Evolutionary conservation across 192 early-diverging fungal genomes (phyloP), one percentile per base, ranked within the genome.

Genomic region (Umbelopsis vinacea): DNA sequence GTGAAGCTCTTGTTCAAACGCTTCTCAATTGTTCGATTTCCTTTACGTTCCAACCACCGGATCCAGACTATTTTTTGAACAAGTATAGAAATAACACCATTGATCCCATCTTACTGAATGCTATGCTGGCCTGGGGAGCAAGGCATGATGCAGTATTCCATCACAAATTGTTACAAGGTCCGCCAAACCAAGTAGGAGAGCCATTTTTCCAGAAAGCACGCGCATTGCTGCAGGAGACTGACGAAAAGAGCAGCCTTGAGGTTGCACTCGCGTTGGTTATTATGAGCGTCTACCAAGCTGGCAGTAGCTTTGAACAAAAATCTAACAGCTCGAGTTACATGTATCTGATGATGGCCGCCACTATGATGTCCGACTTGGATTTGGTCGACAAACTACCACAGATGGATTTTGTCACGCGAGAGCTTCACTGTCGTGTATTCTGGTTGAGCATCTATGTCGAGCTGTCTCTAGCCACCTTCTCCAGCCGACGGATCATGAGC

Each of bases 341-440:
- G 57, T 63, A 63, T n/a, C 33, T 63, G 10, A 63, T 63, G 57
- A 63, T 63, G 57, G 57, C 57, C 10, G 57, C 57, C 15, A 63
- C 57, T 29, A 63, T 63, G 57, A 63, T 63, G 57, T 63, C 57
- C n/a, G 57, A 63, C n/a, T 37, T 63, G 10, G 57, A 63, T 63
- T 29, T 63, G 29, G 57, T 63, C 2, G 57, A 63, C 33, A 63
- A 63, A 38, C 57, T 63, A 3, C 57, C 57, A 17, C 57, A 63
- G 33, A 63, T 63, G 57, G 57, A 63, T 19, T 29, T 29, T 19
- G 7, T 63, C 29, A 63, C 57, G 2, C 26, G 33, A 11, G 57
- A 63, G 26, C 57, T 63, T 17, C 57, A 63, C 33, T 37, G 57
- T 35, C 24, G 57, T 35, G 57, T 63, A 17, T 63, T 63, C 15